Evolutionary conservation across 257 asterid genomes (phyloP).

Genomic region (Penstemon newberryi): DNA sequence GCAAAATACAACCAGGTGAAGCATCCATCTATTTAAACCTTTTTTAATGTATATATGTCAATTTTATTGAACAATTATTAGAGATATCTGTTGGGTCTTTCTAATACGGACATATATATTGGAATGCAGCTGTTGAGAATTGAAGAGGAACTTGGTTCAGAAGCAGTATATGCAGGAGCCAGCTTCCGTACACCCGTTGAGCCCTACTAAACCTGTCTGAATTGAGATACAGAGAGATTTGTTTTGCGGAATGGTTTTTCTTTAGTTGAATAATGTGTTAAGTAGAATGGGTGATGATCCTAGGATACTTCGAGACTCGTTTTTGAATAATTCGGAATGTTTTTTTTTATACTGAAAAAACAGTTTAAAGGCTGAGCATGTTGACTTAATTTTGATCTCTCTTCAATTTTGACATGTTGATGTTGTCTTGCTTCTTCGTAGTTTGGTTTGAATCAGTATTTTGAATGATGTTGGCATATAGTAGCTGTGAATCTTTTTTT

Average conservation of each 20-base stretch:
- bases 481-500: too few species aligned
- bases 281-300: conserved; percentile 11
- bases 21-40: not conserved
- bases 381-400: too few species aligned
- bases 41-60: too few species aligned
- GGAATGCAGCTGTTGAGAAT: conserved; percentile 76
- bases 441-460: too few species aligned
- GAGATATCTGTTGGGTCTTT: not conserved
- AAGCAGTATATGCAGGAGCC: conserved; percentile 87
- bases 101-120: conserved; percentile 8
- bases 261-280: conserved; percentile 31
- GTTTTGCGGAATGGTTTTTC: conserved; percentile 25
- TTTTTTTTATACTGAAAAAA: conserved; percentile 11
- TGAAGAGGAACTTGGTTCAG: conserved; percentile 94
- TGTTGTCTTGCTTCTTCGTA: too few species aligned
- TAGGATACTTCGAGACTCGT: not conserved
- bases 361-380: too few species aligned
- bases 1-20: conserved; percentile 96
- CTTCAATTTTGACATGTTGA: too few species aligned
- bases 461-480: too few species aligned
- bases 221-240: conserved; percentile 19
- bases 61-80: not conserved
- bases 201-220: conserved; percentile 55
- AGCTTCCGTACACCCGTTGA: conserved; percentile 84
- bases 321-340: conserved; percentile 24